Percentiles rank a stretch among this genome's conserved stretches.
These are phyloP conservation scores for Phyllostachys edulis DNA, from an alignment of 176 grass and related monocot species.

Conservation along the genomic window DNA sequence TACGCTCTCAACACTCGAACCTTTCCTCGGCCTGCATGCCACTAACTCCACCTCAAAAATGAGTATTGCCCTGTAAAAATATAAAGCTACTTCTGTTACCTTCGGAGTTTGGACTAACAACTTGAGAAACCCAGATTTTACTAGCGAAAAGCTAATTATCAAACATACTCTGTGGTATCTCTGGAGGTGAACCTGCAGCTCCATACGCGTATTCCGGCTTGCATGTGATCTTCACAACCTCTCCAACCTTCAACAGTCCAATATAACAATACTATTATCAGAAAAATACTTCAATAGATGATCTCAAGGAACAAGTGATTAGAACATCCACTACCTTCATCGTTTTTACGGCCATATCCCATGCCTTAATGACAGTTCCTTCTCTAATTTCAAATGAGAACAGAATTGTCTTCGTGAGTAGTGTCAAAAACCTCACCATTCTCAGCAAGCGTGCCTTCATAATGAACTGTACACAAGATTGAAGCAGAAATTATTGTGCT, in stretches of 20 bases:
- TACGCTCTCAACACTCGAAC: constrained; percentile 45
- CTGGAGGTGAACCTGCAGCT: constrained; percentile 27
- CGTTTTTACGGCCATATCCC: constrained; percentile 65
- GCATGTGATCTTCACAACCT: constrained; percentile 65
- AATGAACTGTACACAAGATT: constrained; percentile 51
- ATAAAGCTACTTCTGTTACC: background rate
- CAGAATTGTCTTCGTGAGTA: constrained; percentile 62
- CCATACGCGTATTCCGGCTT: constrained; percentile 72
- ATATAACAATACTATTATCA: background rate
- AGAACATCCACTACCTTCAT: constrained; percentile 49
- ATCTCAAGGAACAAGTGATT: background rate
- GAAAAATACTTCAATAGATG: background rate
- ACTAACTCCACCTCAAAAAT: constrained; percentile 25
- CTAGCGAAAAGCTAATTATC: background rate
- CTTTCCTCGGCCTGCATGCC: constrained; percentile 54
- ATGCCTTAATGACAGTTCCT: constrained; percentile 53
- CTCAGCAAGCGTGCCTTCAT: constrained; percentile 62
- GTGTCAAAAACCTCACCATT: constrained; percentile 70
- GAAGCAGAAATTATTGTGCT: background rate
- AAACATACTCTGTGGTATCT: background rate
- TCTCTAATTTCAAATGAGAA: constrained; percentile 73
- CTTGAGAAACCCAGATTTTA: background rate
- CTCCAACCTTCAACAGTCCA: constrained; percentile 42
- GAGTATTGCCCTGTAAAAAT: background rate
- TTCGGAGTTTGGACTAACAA: background rate